A percentile compares a stretch with the other conserved stretches of the same genome.
These are phyloP conservation scores for Strigomonas culicis DNA, from an alignment of 208 protist genomes.

Conservation along the genomic window DNA sequence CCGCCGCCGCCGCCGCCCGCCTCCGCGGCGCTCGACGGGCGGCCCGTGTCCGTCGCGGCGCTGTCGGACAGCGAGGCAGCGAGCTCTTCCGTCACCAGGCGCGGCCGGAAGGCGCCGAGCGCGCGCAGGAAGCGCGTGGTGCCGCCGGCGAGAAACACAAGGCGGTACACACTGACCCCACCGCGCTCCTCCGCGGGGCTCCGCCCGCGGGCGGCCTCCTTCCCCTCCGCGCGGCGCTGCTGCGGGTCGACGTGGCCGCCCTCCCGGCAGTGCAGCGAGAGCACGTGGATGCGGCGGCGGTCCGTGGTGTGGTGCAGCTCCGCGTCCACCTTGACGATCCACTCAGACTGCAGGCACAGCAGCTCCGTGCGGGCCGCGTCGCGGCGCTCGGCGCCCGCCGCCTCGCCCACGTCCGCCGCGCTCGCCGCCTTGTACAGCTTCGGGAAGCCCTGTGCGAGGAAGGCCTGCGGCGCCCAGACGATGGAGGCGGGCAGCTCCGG, in stretches of 20 bases:
- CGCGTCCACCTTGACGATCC: conserved; percentile 16
- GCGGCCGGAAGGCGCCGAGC: conserved; percentile 16
- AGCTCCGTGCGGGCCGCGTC: background rate
- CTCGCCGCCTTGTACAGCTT: too few species aligned
- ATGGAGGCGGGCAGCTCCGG: too few species aligned
- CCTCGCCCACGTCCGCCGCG: too few species aligned
- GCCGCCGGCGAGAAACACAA: conserved; percentile 36
- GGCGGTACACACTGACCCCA: conserved; percentile 10
- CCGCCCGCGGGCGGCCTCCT: background rate
- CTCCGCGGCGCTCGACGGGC: background rate
- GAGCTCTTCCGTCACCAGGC: conserved; percentile 3
- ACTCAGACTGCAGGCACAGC: conserved; percentile 23
- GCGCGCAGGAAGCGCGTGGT: conserved; percentile 28
- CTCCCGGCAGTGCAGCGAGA: conserved; percentile 11
- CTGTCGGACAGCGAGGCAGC: background rate
- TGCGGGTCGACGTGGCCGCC: too few species aligned
- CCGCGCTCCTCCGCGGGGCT: background rate
- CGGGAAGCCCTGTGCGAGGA: too few species aligned
- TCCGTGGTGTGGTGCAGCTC: conserved; percentile 24
- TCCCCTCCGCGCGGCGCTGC: background rate
- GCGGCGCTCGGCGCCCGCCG: too few species aligned
- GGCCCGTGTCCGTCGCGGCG: background rate
- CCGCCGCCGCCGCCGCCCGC: background rate
- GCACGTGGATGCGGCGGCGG: conserved; percentile 29
- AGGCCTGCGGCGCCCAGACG: too few species aligned